These are phyloP conservation scores for Cicer chorassanicum DNA, from an alignment of 306 rosid species.

Conservation along the genomic window DNA sequence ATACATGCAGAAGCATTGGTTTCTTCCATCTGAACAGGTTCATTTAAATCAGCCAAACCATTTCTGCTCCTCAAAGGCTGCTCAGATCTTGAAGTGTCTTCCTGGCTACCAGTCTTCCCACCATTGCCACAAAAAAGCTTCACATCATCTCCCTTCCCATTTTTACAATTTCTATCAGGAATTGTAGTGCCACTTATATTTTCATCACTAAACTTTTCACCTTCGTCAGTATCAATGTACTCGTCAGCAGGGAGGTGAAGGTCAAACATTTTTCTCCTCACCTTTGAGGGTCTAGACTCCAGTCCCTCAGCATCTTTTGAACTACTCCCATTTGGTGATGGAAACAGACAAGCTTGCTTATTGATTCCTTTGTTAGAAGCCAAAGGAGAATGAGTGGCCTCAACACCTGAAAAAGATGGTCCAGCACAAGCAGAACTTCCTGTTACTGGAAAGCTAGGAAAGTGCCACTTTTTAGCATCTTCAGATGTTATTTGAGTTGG, in stretches of 20 bases:
- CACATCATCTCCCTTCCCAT: constrained; percentile 46
- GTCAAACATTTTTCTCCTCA: constrained; percentile 81
- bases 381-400: constrained; percentile 66
- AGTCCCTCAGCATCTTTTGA: constrained; percentile 72
- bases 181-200: constrained; percentile 51
- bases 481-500: constrained; percentile 69
- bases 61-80: constrained; percentile 50
- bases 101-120: constrained; percentile 54
- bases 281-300: constrained; percentile 78
- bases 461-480: constrained; percentile 64
- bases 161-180: constrained; percentile 50
- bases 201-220: constrained; percentile 65
- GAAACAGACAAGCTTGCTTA: constrained; percentile 55
- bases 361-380: constrained; percentile 55
- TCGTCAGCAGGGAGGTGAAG: constrained; percentile 96
- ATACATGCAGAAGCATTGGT: constrained; percentile 52
- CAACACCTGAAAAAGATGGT: constrained; percentile 59
- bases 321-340: constrained; percentile 68
- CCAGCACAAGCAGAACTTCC: constrained; percentile 61
- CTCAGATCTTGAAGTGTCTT: constrained; percentile 57
- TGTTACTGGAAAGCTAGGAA: constrained; percentile 55
- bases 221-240: constrained; percentile 81
- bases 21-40: constrained; percentile 80
- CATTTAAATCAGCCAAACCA: constrained; percentile 86
- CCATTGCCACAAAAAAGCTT: constrained; percentile 51